Evolutionary conservation across 116 monocot species (phyloP).

Genomic region (Papilionanthe hybrid): DNA sequence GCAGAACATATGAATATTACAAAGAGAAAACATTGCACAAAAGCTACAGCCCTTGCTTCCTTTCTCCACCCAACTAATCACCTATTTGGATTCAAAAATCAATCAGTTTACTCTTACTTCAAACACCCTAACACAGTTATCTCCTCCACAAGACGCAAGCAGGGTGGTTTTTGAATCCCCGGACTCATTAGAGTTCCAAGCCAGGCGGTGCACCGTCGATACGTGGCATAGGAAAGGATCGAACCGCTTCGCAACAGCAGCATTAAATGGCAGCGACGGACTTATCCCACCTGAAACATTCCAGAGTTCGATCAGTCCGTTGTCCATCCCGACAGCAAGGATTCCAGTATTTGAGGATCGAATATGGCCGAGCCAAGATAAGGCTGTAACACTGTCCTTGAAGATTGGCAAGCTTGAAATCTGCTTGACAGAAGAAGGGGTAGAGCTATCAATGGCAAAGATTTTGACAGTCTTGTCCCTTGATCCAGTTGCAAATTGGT

Average conservation of each 20-base stretch:
- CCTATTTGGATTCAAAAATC: no score
- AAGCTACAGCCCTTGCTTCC: no score
- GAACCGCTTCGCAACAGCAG: conserved; percentile 24
- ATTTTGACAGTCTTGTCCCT: conserved; percentile 98
- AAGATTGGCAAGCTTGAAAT: conserved; percentile 58
- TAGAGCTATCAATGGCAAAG: conserved; percentile 43
- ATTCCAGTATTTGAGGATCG: conserved; percentile 34
- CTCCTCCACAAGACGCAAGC: conserved; percentile 91
- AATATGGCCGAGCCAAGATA: conserved; percentile 65
- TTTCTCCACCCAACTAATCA: no score
- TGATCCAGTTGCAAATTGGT: conserved; percentile 95
- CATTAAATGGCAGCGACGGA: conserved; percentile 13
- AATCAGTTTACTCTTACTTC: conserved; percentile 22
- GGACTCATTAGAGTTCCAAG: conserved; percentile 38
- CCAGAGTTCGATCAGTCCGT: conserved; percentile 87
- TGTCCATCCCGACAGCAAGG: conserved; percentile 91
- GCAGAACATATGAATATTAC: no score
- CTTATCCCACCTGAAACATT: conserved; percentile 22
- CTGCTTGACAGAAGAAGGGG: conserved; percentile 39
- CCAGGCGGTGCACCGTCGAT: conserved; percentile 58
- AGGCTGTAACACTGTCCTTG: conserved; percentile 78
- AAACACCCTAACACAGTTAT: conserved; percentile 83
- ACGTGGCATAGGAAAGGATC: conserved; percentile 76
- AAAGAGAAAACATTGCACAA: no score
- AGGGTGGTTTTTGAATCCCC: conserved; percentile 25